Percentiles rank a stretch among this genome's conserved stretches.
phyloP scores from a whole-genome alignment of 2,329 filamentous ascomycete species.

The Cordyceps tenuipes region DNA sequence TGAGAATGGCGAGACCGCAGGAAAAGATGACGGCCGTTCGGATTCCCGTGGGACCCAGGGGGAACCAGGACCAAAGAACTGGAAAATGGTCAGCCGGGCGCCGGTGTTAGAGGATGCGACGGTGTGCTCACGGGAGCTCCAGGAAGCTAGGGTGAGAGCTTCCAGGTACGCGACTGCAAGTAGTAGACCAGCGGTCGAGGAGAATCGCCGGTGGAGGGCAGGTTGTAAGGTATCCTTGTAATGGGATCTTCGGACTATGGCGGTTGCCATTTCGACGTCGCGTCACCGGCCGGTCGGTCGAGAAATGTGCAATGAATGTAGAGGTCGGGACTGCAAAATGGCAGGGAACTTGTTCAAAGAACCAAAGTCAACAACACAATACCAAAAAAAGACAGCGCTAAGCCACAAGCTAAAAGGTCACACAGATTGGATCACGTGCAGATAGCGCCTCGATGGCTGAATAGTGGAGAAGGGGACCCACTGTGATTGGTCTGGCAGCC shows the following conservation, averaged over 20 bases:
- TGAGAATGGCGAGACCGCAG: constrained; percentile 67
- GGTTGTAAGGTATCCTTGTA: constrained; percentile 92
- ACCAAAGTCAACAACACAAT: constrained; percentile 9
- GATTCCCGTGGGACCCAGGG: constrained; percentile 65
- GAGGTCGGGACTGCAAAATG: background rate
- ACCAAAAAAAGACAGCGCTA: constrained; percentile 9
- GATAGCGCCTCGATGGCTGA: background rate
- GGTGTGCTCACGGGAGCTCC: constrained; percentile 54
- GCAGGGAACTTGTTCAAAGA: background rate
- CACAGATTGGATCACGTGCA: constrained; percentile 5
- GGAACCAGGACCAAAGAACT: constrained; percentile 86
- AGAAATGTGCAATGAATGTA: constrained; percentile 20
- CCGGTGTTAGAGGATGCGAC: constrained; percentile 1
- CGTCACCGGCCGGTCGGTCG: constrained; percentile 31
- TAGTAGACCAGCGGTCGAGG: constrained; percentile 62
- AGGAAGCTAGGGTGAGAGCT: constrained; percentile 60
- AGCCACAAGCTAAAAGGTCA: constrained; percentile 10
- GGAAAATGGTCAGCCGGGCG: constrained; percentile 9
- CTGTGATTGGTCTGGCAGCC: background rate
- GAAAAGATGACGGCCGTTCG: constrained; percentile 69
- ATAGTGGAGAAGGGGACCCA: background rate
- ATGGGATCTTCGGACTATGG: constrained; percentile 47
- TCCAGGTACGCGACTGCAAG: constrained; percentile 65
- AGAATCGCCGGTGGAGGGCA: constrained; percentile 78
- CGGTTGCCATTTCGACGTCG: constrained; percentile 41